phyloP scores from a whole-genome alignment of 2,329 filamentous ascomycete species.

The Tolypocladium amazonense region DNA sequence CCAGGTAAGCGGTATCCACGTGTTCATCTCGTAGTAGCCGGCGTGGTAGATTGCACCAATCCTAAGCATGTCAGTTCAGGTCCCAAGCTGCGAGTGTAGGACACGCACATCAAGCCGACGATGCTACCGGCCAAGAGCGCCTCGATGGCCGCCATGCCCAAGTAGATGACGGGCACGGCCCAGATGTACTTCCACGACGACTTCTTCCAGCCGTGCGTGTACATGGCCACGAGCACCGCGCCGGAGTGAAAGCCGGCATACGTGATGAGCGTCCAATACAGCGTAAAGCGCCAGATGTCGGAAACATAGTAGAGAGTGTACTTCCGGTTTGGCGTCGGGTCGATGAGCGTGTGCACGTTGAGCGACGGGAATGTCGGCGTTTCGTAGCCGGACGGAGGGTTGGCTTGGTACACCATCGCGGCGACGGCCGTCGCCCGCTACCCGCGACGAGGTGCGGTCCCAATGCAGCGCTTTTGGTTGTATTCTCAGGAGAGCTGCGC shows the following conservation, averaged over 20 bases:
- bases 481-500: background rate
- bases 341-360: slow-evolving; percentile 54
- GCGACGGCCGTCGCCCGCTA: background rate
- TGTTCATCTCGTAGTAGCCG: slow-evolving; percentile 84
- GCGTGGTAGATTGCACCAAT: slow-evolving; percentile 71
- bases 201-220: slow-evolving; percentile 54
- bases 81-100: background rate
- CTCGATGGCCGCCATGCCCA: slow-evolving; percentile 61
- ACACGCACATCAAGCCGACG: slow-evolving; percentile 59
- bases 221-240: slow-evolving; percentile 60
- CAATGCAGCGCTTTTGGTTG: background rate
- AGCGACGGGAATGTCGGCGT: slow-evolving; percentile 72
- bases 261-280: slow-evolving; percentile 76
- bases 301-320: slow-evolving; percentile 59
- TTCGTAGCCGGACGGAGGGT: slow-evolving; percentile 43
- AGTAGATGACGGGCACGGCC: slow-evolving; percentile 62
- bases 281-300: slow-evolving; percentile 81
- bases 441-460: background rate
- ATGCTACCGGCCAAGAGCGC: slow-evolving; percentile 72
- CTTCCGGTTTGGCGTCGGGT: slow-evolving; percentile 26
- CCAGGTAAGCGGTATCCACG: slow-evolving; percentile 89
- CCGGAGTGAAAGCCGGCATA: slow-evolving; percentile 66
- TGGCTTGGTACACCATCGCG: slow-evolving; percentile 3
- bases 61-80: slow-evolving; percentile 28
- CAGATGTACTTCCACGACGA: slow-evolving; percentile 54